Percentiles rank a stretch among this genome's conserved stretches.
Conservation (phyloP, 1,139 yeast species). For the Arxiozyma slooffiae region DNA sequence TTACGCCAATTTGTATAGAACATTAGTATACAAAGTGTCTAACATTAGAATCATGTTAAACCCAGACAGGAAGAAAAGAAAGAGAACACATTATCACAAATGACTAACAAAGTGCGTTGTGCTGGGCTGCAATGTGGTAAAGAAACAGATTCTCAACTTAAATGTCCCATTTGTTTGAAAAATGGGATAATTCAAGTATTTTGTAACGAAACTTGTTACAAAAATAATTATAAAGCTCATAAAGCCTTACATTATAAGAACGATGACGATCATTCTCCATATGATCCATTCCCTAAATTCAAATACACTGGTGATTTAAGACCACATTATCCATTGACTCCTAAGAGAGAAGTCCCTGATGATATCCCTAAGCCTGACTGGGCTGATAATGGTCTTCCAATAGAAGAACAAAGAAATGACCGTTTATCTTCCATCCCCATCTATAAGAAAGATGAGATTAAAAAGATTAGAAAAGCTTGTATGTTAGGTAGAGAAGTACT, state of each 20-base stretch:
- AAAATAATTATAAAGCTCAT: conserved; percentile 57
- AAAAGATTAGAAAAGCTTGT: conserved; percentile 63
- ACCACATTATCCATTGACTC: conserved; percentile 74
- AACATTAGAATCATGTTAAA: too few species aligned
- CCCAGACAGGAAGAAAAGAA: background rate
- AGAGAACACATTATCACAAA: background rate
- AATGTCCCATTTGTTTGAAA: conserved; percentile 89
- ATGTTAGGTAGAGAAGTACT: conserved; percentile 76
- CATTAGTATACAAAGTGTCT: too few species aligned
- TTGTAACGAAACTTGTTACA: conserved; percentile 81
- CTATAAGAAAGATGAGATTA: conserved; percentile 55
- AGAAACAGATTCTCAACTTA: conserved; percentile 59
- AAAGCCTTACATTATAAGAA: conserved; percentile 42
- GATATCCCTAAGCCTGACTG: conserved; percentile 75
- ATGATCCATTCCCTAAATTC: conserved; percentile 80
- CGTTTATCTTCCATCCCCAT: conserved; percentile 58
- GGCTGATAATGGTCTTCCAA: conserved; percentile 70
- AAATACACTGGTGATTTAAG: conserved; percentile 64
- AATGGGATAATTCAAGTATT: conserved; percentile 52
- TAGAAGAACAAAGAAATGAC: conserved; percentile 65
- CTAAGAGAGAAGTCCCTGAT: conserved; percentile 61
- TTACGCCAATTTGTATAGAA: too few species aligned
- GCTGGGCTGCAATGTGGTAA: conserved; percentile 80
- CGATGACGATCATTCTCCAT: conserved; percentile 37
- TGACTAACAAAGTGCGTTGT: conserved; percentile 34